A percentile compares a stretch with the other conserved stretches of the same genome.
Evolutionary conservation across 257 asterid genomes (phyloP).

Genomic region (Solanum appendiculatum): DNA sequence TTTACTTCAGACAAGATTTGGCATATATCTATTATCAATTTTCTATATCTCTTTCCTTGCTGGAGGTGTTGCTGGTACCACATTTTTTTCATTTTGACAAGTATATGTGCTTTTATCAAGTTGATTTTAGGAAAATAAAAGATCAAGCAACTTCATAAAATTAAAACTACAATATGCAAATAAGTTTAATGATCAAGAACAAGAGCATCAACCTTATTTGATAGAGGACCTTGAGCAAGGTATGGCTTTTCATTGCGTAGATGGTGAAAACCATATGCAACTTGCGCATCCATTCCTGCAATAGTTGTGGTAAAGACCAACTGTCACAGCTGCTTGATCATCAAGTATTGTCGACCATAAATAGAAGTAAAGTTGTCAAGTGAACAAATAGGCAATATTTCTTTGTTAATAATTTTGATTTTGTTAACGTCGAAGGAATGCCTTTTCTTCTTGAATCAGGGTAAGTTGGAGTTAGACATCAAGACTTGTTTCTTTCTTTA

Average conservation of each 20-base stretch:
- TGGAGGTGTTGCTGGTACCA: background rate
- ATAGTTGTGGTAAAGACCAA: constrained; percentile 6
- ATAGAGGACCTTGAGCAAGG: constrained; percentile 90
- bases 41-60: background rate
- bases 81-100: background rate
- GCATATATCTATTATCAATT: background rate
- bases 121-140: background rate
- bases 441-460: background rate
- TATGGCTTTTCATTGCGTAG: constrained; percentile 85
- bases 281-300: constrained; percentile 97
- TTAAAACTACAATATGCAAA: background rate
- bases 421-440: background rate
- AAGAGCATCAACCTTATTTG: constrained; percentile 62
- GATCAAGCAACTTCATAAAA: background rate
- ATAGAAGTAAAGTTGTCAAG: background rate
- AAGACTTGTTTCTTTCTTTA: background rate
- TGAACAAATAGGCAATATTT: background rate
- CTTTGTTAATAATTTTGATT: background rate
- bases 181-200: background rate
- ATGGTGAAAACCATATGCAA: constrained; percentile 93
- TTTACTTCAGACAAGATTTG: background rate
- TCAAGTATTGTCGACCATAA: background rate
- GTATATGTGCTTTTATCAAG: background rate
- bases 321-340: background rate
- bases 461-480: background rate